Base-by-base conservation (phyloP, 2,329 filamentous ascomycete species). In the Aulographum hederae region DNA sequence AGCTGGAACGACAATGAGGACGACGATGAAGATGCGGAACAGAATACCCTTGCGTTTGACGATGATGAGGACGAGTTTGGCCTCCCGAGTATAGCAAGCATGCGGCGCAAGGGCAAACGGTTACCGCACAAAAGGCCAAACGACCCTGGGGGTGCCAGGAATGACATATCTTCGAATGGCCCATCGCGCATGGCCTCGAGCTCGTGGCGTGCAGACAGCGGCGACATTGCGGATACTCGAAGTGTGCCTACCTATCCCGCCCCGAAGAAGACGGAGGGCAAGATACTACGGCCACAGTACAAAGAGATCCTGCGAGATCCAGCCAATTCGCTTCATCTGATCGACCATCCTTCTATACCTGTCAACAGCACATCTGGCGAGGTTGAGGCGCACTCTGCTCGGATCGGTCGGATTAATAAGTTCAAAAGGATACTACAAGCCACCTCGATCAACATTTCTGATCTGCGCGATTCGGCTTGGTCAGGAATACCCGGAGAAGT, bases 361-460 rank as follows among this genome's bases (percentile, higher is more conserved):
- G 57, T 67, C 17, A 76, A 78, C 47, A 81, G 85, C 2, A 69
- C 73, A 1, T 66, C 75, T 2, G 95, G 91, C 50, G 82, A 94
- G 48, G 63, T 76, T 13, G 86, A 95, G 47, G 77, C 75, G 10
- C 75, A 92, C 48, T 85, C 79, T 34, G 78, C 85, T 28, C 73
- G 82, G 37, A 89, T 93, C 44, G 78, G 80, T 5, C 75, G 89
- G 39, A 98, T 98, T 51, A 94, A 98, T 58, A 95, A 95, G 50
- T 98, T 98, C 60, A 98, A 98, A 55, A 78, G 78, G 44, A 80
- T 98, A 32, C 63, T 98, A 5, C 89, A 98, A 56, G 73, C 86
- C 15, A 93, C 81, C 26, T 84, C 80, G 1, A 89, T 98, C 43
- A 76, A 82, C 2, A 57, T 95, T 2, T 62, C 77, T 13, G 86